Evolutionary conservation across 2,329 filamentous ascomycete species (phyloP).

Genomic region (Phoma herbarum): DNA sequence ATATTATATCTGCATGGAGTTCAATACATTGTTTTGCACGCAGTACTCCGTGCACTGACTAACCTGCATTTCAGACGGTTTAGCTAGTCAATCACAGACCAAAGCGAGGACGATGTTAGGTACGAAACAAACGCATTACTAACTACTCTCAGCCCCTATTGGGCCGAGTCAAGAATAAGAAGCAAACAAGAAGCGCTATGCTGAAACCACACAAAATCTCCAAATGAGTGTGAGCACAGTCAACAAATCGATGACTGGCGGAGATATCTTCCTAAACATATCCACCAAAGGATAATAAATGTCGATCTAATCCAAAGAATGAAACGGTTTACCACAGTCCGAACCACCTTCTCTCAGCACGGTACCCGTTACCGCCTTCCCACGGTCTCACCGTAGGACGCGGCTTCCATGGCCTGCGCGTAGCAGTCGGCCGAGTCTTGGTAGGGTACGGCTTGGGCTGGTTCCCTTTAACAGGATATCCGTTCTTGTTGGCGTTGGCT

Average conservation of each 20-base stretch:
- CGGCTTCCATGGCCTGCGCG: slow-evolving; percentile 13
- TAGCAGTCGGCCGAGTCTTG: slow-evolving; percentile 5
- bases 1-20: neutral
- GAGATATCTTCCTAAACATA: neutral
- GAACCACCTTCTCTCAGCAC: slow-evolving; percentile 9
- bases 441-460: neutral
- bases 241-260: slow-evolving; percentile 1
- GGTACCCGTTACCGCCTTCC: slow-evolving; percentile 12
- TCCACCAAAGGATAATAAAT: slow-evolving; percentile 6
- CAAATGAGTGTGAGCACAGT: slow-evolving; percentile 13
- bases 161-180: neutral
- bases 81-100: neutral
- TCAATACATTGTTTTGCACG: neutral
- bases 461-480: neutral
- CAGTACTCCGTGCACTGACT: neutral
- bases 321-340: slow-evolving; percentile 7
- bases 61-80: neutral
- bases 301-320: slow-evolving; percentile 1
- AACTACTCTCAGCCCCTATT: neutral
- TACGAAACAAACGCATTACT: slow-evolving; percentile 8
- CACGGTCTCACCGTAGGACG: slow-evolving; percentile 6
- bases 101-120: neutral
- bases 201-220: slow-evolving; percentile 5
- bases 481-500: no score
- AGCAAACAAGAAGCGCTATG: slow-evolving; percentile 4